phyloP scores from a whole-genome alignment of 108 stramenopile genomes.

The Nannochloropsis gaditana region DNA sequence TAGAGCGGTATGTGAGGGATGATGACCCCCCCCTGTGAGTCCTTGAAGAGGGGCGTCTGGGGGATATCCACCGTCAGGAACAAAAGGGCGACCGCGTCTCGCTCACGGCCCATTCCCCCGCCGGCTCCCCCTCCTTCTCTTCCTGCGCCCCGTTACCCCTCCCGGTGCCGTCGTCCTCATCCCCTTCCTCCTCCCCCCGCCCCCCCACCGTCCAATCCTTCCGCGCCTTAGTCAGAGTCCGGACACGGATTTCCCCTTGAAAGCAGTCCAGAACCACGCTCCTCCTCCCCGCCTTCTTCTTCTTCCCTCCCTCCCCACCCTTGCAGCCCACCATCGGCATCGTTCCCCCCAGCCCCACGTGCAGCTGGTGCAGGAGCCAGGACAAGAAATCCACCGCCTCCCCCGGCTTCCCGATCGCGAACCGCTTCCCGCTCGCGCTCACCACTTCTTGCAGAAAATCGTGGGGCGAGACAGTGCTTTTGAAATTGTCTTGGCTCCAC shows the following conservation, averaged over 20 bases:
- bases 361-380: constrained; percentile 89
- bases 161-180: constrained; percentile 41
- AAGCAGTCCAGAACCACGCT: constrained; percentile 82
- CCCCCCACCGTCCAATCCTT: neutral
- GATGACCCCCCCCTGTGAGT: constrained; percentile 80
- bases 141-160: constrained; percentile 59
- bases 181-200: constrained; percentile 55
- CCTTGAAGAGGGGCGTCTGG: constrained; percentile 92
- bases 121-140: constrained; percentile 36
- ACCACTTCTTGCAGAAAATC: constrained; percentile 82
- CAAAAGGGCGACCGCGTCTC: constrained; percentile 60
- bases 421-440: constrained; percentile 73
- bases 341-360: constrained; percentile 69
- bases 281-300: constrained; percentile 35
- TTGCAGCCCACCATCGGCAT: constrained; percentile 21
- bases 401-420: constrained; percentile 70
- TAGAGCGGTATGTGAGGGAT: constrained; percentile 96
- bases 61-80: constrained; percentile 91
- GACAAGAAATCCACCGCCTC: constrained; percentile 89
- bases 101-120: constrained; percentile 37
- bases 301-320: constrained; percentile 32
- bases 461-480: constrained; percentile 86
- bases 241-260: constrained; percentile 79
- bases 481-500: constrained; percentile 87
- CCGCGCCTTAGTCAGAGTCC: constrained; percentile 56